Conservation (phyloP, 129 eudicot species). For the Flaveria sonorensis region DNA sequence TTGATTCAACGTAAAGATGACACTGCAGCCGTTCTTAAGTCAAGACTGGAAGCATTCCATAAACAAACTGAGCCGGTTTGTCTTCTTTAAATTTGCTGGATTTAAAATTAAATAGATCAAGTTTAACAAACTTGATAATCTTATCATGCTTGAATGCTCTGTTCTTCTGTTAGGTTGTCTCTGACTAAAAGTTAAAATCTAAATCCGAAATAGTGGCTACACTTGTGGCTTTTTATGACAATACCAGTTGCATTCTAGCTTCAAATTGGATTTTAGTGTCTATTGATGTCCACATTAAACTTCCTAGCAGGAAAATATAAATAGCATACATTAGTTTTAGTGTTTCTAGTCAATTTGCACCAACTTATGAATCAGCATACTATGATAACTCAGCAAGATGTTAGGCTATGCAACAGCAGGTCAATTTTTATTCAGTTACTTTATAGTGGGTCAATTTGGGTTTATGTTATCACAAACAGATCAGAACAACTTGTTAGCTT, state of each 20-base stretch:
- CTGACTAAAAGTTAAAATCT: neutral
- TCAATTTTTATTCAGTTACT: neutral
- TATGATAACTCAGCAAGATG: neutral
- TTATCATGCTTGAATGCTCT: neutral
- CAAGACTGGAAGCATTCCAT: slow-evolving; percentile 90
- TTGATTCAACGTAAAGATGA: slow-evolving; percentile 97
- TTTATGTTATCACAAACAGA: neutral
- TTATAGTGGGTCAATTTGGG: neutral
- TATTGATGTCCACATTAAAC: neutral
- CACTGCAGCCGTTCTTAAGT: slow-evolving; percentile 83
- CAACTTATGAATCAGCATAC: too few species aligned
- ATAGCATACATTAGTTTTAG: neutral
- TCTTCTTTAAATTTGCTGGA: neutral
- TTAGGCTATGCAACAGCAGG: neutral
- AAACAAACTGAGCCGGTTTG: slow-evolving; percentile 87
- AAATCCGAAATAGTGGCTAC: neutral
- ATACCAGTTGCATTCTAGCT: neutral
- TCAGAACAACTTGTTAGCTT: neutral
- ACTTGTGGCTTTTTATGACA: neutral
- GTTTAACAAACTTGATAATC: neutral
- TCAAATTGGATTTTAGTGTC: neutral
- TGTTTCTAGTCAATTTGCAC: neutral
- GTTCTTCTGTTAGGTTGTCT: neutral
- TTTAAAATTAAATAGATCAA: neutral
- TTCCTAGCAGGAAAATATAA: slow-evolving; percentile 14